These are phyloP conservation scores for Lepiota brunneoincarnata DNA, from an alignment of 768 basidiomycete genomes.

Conservation along the genomic window DNA sequence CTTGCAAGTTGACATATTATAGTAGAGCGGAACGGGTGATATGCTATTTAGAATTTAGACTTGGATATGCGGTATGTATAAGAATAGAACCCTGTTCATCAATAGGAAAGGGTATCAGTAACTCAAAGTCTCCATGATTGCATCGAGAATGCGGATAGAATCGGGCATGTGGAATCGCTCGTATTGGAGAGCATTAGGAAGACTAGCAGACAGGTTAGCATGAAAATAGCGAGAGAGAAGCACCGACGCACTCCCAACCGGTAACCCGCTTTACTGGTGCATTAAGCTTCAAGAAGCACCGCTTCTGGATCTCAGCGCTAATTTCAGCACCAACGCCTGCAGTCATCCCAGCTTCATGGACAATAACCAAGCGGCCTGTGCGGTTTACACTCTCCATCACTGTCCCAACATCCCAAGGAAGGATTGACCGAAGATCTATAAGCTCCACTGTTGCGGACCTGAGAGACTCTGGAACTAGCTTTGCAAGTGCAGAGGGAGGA, in stretches of 20 bases:
- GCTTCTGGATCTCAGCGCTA: conserved; percentile 84
- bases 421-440: conserved; percentile 85
- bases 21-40: conserved; percentile 17
- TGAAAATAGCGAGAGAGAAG: neutral
- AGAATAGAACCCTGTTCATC: neutral
- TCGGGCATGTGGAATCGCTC: conserved; percentile 95
- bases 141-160: conserved; percentile 78
- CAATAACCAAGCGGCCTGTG: conserved; percentile 83
- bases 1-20: conserved; percentile 48
- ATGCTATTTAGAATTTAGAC: conserved; percentile 2
- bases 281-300: conserved; percentile 84
- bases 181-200: conserved; percentile 80
- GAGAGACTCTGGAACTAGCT: conserved; percentile 61
- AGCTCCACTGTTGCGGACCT: conserved; percentile 79
- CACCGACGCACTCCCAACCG: conserved; percentile 86
- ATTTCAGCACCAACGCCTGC: conserved; percentile 91
- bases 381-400: conserved; percentile 79
- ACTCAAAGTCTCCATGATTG: conserved; percentile 75
- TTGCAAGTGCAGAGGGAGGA: conserved; percentile 62
- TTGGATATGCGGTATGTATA: neutral
- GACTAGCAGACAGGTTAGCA: conserved; percentile 37
- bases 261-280: conserved; percentile 86
- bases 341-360: conserved; percentile 88
- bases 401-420: conserved; percentile 86
- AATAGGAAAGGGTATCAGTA: conserved; percentile 38